These are phyloP conservation scores for Beauveria medogensis DNA, from an alignment of 2,329 filamentous ascomycete species.

Conservation along the genomic window DNA sequence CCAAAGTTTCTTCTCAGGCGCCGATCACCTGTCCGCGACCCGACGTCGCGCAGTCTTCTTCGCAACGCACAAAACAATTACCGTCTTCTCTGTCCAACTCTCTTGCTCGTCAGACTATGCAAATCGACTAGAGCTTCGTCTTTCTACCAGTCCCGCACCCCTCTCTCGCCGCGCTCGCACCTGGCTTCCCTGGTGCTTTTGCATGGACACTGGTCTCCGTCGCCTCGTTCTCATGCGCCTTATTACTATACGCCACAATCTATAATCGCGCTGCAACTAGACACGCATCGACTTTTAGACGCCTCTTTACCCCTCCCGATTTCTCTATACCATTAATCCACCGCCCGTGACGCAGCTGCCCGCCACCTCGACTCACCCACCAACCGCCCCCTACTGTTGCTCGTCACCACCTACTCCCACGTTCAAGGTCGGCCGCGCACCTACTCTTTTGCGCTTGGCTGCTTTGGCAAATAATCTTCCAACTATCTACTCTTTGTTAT, in stretches of 20 bases:
- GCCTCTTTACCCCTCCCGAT: neutral
- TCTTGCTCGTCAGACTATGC: conserved; percentile 2
- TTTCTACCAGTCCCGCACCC: neutral
- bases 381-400: neutral
- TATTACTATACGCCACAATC: neutral
- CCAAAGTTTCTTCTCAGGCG: neutral
- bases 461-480: neutral
- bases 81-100: neutral
- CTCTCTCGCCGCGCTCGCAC: neutral
- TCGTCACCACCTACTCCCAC: neutral
- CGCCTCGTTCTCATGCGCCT: conserved; percentile 4
- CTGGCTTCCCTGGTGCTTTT: neutral
- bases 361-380: neutral
- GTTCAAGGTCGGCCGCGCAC: neutral
- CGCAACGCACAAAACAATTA: conserved; percentile 1
- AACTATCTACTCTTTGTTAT: neutral
- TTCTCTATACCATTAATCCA: neutral
- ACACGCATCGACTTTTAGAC: conserved; percentile 4
- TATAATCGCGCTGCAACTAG: neutral
- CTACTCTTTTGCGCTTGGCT: neutral
- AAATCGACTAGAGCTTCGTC: conserved; percentile 1
- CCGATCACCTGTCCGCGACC: neutral
- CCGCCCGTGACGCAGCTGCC: neutral
- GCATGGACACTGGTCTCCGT: neutral
- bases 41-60: conserved; percentile 2